Conservation (phyloP, 192 early-diverging fungal genomes). For the Thamnidium elegans region DNA sequence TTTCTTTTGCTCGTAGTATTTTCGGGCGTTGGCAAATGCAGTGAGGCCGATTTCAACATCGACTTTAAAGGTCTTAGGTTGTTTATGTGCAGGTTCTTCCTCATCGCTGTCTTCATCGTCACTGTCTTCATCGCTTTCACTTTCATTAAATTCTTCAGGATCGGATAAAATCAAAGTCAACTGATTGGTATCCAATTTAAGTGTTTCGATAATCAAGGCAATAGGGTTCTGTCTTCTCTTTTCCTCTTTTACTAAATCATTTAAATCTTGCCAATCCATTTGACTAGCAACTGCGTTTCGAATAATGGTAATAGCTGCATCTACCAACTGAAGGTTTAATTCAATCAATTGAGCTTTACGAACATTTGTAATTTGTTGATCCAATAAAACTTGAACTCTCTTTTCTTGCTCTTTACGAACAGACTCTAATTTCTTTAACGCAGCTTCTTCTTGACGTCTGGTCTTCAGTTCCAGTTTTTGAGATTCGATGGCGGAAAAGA, state of each 20-base stretch:
- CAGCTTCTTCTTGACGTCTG: conserved; percentile 58
- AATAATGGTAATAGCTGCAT: conserved; percentile 83
- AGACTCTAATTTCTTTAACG: conserved; percentile 79
- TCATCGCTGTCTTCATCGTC: conserved; percentile 44
- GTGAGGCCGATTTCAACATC: conserved; percentile 89
- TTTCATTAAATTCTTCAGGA: conserved; percentile 52
- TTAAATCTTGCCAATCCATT: conserved; percentile 97
- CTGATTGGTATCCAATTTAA: conserved; percentile 80
- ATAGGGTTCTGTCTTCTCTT: conserved; percentile 73
- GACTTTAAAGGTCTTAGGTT: conserved; percentile 42
- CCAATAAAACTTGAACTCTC: conserved; percentile 75
- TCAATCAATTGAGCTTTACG: conserved; percentile 87
- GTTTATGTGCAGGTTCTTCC: conserved; percentile 35
- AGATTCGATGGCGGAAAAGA: conserved; percentile 86
- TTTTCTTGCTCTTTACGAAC: conserved; percentile 76
- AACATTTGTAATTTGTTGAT: conserved; percentile 63
- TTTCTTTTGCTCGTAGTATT: conserved; percentile 85
- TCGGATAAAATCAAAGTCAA: conserved; percentile 69
- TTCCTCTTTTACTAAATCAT: conserved; percentile 83
- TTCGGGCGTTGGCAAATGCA: conserved; percentile 86
- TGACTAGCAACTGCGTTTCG: conserved; percentile 84
- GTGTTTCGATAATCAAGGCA: conserved; percentile 67
- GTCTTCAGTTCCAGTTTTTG: conserved; percentile 73
- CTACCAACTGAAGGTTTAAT: conserved; percentile 76
- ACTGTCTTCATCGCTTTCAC: conserved; percentile 32